phyloP scores from a whole-genome alignment of 2,329 filamentous ascomycete genomes.

The Fusarium newnesense region DNA sequence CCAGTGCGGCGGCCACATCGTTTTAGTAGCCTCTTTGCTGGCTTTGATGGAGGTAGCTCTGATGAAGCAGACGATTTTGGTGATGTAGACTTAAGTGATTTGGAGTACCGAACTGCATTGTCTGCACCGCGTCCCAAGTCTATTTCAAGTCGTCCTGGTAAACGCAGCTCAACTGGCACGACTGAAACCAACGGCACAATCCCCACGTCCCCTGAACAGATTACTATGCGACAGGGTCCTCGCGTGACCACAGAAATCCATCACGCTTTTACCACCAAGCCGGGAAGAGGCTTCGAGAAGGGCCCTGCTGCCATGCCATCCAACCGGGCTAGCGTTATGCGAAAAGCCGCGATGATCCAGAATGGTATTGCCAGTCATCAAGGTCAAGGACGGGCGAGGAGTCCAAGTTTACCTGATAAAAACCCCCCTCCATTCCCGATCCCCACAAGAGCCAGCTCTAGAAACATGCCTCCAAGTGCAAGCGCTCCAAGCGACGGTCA shows the following conservation, averaged over 20 bases:
- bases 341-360: slow-evolving; percentile 82
- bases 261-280: slow-evolving; percentile 55
- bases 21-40: slow-evolving; percentile 86
- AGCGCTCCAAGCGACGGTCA: slow-evolving; percentile 78
- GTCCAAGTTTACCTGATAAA: slow-evolving; percentile 70
- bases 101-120: slow-evolving; percentile 73
- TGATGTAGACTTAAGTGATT: slow-evolving; percentile 71
- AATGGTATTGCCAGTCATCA: slow-evolving; percentile 78
- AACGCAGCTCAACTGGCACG: slow-evolving; percentile 53
- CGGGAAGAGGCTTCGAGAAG: slow-evolving; percentile 53
- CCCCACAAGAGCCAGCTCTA: slow-evolving; percentile 86
- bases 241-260: slow-evolving; percentile 55
- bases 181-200: slow-evolving; percentile 46
- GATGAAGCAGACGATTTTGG: slow-evolving; percentile 73
- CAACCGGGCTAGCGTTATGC: slow-evolving; percentile 71
- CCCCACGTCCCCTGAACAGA: slow-evolving; percentile 57
- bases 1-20: slow-evolving; percentile 76
- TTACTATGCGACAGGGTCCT: slow-evolving; percentile 44
- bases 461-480: slow-evolving; percentile 72
- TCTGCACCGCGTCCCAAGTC: slow-evolving; percentile 68
- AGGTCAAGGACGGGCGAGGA: slow-evolving; percentile 68
- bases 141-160: slow-evolving; percentile 51
- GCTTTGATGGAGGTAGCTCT: slow-evolving; percentile 79
- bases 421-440: slow-evolving; percentile 93
- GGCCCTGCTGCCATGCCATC: slow-evolving; percentile 49